phyloP scores from a whole-genome alignment of 768 basidiomycete species.

The Pluteus cervinus region DNA sequence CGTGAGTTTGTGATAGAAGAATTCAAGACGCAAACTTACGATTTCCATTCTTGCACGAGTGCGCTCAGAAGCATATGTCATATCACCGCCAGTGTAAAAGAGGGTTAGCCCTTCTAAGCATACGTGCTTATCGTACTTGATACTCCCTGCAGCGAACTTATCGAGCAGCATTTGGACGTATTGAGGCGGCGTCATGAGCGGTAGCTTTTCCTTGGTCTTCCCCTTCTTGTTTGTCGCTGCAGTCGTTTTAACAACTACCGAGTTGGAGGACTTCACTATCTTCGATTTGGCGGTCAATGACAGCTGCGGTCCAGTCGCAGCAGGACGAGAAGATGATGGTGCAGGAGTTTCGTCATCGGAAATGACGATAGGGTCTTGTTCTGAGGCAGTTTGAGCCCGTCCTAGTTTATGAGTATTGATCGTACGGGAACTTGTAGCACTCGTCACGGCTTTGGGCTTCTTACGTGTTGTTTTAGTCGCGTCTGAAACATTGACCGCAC shows the following conservation, averaged over 20 bases:
- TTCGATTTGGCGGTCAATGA: too few relatives aligned
- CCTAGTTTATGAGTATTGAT: too few relatives aligned
- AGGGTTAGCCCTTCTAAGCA: constrained; percentile 51
- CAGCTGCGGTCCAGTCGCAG: too few relatives aligned
- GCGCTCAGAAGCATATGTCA: constrained; percentile 39
- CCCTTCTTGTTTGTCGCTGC: constrained; percentile 17
- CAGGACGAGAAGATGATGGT: constrained; percentile 4
- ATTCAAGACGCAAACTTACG: constrained; percentile 35
- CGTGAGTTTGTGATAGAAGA: constrained; percentile 1
- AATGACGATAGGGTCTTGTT: too few relatives aligned
- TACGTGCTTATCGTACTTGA: constrained; percentile 12
- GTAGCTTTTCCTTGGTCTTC: constrained; percentile 34
- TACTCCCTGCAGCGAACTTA: constrained; percentile 11
- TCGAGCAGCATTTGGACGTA: constrained; percentile 46
- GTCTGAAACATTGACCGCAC: constrained; percentile 9
- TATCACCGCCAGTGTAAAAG: constrained; percentile 56
- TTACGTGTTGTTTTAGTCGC: neutral
- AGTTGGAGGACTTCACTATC: constrained; percentile 10
- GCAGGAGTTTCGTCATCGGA: constrained; percentile 1
- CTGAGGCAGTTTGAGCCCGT: too few relatives aligned
- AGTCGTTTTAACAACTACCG: too few relatives aligned
- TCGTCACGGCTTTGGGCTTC: too few relatives aligned
- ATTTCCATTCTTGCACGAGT: constrained; percentile 57
- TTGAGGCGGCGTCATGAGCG: constrained; percentile 41
- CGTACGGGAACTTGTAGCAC: too few relatives aligned